Conservation (phyloP, 257 asterid species). For the Solanum bulbocastanum region DNA sequence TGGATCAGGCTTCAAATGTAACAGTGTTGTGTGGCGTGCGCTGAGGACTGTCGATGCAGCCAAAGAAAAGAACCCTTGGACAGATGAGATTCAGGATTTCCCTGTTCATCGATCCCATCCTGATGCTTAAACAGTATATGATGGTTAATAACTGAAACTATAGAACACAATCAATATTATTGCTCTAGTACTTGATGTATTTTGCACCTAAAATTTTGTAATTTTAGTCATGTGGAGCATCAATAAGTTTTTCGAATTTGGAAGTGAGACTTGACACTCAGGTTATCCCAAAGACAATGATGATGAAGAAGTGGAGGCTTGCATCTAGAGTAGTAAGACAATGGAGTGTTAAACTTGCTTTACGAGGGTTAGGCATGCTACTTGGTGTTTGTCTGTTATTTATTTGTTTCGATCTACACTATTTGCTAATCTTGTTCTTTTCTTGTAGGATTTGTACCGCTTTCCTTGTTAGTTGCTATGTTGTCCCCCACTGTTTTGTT, state of each 20-base stretch:
- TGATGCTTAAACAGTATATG: background rate
- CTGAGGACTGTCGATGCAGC: background rate
- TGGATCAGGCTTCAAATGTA: slow-evolving; percentile 25
- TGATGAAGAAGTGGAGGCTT: background rate
- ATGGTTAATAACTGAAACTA: background rate
- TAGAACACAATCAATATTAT: background rate
- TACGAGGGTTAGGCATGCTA: background rate
- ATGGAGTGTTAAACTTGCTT: background rate
- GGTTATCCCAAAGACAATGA: background rate
- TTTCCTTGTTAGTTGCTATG: background rate
- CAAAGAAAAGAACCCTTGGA: background rate
- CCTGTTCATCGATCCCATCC: background rate
- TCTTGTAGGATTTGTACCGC: background rate
- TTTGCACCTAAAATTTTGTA: background rate
- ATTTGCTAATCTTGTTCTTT: background rate
- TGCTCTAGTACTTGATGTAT: background rate
- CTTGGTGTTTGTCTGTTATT: background rate
- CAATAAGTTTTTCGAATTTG: background rate
- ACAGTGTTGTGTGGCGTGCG: slow-evolving; percentile 13
- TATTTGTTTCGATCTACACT: background rate
- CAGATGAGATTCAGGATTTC: background rate
- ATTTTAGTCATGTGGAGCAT: background rate
- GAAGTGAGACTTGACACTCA: too few relatives aligned
- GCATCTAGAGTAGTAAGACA: background rate
- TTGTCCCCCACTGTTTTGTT: background rate